Percentiles rank a stretch among this genome's conserved stretches.
These are phyloP conservation scores for Metschnikowia borealis DNA, from an alignment of 805 yeast species.

Conservation along the genomic window DNA sequence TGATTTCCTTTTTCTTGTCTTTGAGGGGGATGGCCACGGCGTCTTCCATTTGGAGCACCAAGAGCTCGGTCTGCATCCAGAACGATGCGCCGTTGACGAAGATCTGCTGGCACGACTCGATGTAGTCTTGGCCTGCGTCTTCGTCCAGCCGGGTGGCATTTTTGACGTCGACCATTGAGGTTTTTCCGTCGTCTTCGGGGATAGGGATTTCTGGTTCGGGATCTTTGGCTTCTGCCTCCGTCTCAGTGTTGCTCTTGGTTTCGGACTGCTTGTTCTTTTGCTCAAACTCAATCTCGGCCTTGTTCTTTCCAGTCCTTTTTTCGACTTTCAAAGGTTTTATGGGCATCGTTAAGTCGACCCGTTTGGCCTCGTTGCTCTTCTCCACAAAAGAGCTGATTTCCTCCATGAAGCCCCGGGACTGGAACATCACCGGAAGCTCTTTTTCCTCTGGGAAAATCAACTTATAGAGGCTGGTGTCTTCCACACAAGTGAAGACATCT, in stretches of 20 bases:
- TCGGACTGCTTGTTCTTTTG: no score
- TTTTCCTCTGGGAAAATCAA: slow-evolving; percentile 2
- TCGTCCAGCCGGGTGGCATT: background rate
- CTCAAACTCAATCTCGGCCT: no score
- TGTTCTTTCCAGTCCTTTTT: no score
- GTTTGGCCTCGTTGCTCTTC: background rate
- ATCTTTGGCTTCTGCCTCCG: no score
- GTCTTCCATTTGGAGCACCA: slow-evolving; percentile 4
- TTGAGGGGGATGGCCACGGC: background rate
- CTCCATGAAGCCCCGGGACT: background rate
- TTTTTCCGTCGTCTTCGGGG: background rate
- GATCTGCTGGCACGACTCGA: slow-evolving; percentile 5
- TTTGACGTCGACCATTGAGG: background rate
- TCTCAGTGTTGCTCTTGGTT: no score
- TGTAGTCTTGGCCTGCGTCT: background rate
- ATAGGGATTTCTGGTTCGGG: background rate
- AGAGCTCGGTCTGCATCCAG: slow-evolving; percentile 8
- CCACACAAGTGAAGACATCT: background rate
- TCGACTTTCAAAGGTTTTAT: no score
- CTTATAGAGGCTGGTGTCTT: background rate
- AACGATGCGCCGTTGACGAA: background rate
- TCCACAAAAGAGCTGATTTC: background rate
- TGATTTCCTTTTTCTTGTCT: background rate
- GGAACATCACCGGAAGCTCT: background rate
- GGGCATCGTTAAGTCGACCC: background rate